phyloP scores from a whole-genome alignment of 192 early-diverging fungal genomes.

The Pilaira anomala region DNA sequence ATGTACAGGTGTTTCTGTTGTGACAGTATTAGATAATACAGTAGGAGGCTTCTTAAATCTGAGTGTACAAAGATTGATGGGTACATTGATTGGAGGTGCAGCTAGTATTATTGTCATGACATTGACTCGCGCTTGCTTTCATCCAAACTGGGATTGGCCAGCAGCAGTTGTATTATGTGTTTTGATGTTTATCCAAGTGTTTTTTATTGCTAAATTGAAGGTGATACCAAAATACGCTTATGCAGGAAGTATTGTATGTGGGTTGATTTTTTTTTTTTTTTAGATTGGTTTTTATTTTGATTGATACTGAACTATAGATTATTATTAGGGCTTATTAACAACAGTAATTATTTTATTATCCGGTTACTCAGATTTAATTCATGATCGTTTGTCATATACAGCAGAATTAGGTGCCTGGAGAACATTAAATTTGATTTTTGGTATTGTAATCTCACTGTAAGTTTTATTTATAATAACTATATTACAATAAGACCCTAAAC shows the following conservation, averaged over 20 bases:
- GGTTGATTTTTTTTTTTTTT: not conserved
- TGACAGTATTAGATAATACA: constrained; percentile 16
- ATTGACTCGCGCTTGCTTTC: constrained; percentile 8
- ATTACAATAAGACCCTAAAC: not conserved
- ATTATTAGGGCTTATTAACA: constrained; percentile 14
- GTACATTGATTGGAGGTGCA: constrained; percentile 5
- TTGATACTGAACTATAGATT: not conserved
- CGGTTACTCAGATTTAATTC: constrained; percentile 7
- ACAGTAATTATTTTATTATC: constrained; percentile 14
- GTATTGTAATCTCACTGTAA: constrained; percentile 19
- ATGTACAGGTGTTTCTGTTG: constrained; percentile 11
- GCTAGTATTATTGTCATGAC: constrained; percentile 5
- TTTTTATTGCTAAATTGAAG: constrained; percentile 21
- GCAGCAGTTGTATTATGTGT: constrained; percentile 7
- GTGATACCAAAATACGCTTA: constrained; percentile 13
- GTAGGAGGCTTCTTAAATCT: constrained; percentile 14
- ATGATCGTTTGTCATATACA: constrained; percentile 3
- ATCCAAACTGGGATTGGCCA: constrained; percentile 20
- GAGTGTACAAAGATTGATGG: constrained; percentile 13
- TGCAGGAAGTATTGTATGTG: constrained; percentile 22
- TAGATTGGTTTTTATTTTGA: not conserved
- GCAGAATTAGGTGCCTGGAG: constrained; percentile 13
- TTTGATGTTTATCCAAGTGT: constrained; percentile 17
- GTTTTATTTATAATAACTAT: not conserved
- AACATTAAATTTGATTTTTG: constrained; percentile 16